Evolutionary conservation across 345 rosid species (phyloP).

Genomic region (Limnanthes douglasii): DNA sequence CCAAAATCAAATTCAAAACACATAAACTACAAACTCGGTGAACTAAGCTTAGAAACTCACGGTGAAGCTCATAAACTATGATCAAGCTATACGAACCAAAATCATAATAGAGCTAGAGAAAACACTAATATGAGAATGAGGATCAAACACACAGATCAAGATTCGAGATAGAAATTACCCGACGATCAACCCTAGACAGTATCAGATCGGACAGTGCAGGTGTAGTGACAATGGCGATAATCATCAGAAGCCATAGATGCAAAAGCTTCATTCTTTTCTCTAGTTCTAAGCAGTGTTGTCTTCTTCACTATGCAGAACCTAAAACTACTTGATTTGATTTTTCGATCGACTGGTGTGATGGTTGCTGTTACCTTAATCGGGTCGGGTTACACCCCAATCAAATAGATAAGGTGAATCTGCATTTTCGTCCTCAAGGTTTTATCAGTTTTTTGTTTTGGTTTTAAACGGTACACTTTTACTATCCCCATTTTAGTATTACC

Average conservation of each 20-base stretch:
- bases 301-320: background rate
- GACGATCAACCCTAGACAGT: slow-evolving; percentile 83
- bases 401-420: no score
- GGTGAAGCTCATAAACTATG: background rate
- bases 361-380: no score
- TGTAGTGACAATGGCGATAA: slow-evolving; percentile 28
- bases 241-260: slow-evolving; percentile 21
- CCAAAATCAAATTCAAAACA: background rate
- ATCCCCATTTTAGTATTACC: no score
- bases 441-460: no score
- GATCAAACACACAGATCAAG: no score
- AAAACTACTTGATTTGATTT: background rate
- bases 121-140: background rate
- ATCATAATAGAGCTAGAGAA: background rate
- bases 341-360: no score
- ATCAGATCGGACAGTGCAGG: slow-evolving; percentile 68
- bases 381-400: slow-evolving; percentile 9
- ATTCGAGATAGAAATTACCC: slow-evolving; percentile 37
- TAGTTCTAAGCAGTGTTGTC: background rate
- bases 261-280: slow-evolving; percentile 18
- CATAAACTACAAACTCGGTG: background rate
- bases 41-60: background rate
- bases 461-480: no score
- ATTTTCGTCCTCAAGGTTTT: no score
- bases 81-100: background rate